Base-by-base conservation (phyloP, 345 rosid species). In the Trapa incisa region DNA sequence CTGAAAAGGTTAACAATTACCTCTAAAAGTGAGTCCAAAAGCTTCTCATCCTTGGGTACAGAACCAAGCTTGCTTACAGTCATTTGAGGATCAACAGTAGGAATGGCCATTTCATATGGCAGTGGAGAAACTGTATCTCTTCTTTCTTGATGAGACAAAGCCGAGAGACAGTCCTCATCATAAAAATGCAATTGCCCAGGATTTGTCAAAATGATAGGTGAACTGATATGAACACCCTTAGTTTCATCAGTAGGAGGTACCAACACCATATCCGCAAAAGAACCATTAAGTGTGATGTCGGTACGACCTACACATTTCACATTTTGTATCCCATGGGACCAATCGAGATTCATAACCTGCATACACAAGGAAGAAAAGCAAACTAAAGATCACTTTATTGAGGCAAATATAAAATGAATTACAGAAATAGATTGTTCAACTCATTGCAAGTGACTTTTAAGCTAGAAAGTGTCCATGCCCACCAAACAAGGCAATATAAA, bases 211-310 rank as follows among this genome's bases (percentile, higher is more conserved):
- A 85, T 77, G 72, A 80, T 75, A 36, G 84, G 74, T 71, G 72
- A 72, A 61, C 82, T 77, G 73, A 70, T 78, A 68, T 65, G 73
- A 61, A 73, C 77, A 45, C 65, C 76, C 64, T 60, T 74, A 3
- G 69, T 74, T 68, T 80, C 69, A 71, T 82, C 83, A 57, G 72
- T 69, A 75, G 69, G 78, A 14, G 90, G 82, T 70, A 82, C 70
- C 69, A 87, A 77, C 74, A 85, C 72, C 87, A 83, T 81, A 78
- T 87, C 94, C 61, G 88, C 88, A 54, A 85, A 87, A 67, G 88
- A 83, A 60, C 87, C 84, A 7, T 66, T 63, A 38, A 87, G 82
- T 69, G 83, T 73, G 66, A 87, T 73, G 68, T 85, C 89, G 70
- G 78, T 73, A 43, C 87, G 93, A 74, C 82, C 80, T 45, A 70